Conservation (phyloP, 441 rosid genomes). For the Melastoma candidum region DNA sequence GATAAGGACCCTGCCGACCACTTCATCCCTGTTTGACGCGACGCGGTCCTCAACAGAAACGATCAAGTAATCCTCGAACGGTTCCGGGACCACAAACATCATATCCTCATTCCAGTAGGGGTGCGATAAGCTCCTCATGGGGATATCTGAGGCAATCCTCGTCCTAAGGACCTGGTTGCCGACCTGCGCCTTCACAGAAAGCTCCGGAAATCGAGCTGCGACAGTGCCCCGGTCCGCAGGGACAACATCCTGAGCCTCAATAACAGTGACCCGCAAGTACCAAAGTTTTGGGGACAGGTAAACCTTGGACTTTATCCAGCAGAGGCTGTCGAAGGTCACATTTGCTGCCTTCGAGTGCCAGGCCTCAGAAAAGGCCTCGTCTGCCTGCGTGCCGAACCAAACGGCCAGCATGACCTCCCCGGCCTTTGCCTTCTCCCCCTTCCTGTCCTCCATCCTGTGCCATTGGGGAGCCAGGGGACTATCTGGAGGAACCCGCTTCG, state of each 20-base stretch:
- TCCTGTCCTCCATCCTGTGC: constrained; percentile 36
- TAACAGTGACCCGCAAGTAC: constrained; percentile 39
- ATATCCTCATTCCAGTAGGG: constrained; percentile 48
- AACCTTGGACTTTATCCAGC: constrained; percentile 37
- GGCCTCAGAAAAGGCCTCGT: constrained; percentile 41
- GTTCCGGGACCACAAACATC: constrained; percentile 44
- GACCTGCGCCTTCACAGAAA: constrained; percentile 30
- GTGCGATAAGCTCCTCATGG: constrained; percentile 26
- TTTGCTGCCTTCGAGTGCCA: constrained; percentile 47
- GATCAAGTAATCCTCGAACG: constrained; percentile 39
- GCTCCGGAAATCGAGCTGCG: constrained; percentile 28
- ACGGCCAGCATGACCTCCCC: constrained; percentile 41
- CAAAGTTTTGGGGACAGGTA: constrained; percentile 51
- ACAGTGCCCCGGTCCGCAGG: constrained; percentile 25
- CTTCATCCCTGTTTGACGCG: constrained; percentile 27
- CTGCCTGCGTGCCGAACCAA: constrained; percentile 55
- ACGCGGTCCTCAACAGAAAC: constrained; percentile 32
- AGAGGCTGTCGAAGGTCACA: constrained; percentile 31
- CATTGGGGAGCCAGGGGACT: constrained; percentile 50
- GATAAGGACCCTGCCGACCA: constrained; percentile 30
- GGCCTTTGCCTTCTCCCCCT: constrained; percentile 20
- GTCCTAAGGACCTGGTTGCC: constrained; percentile 38
- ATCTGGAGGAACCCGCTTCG: constrained; percentile 42
- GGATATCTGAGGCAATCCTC: constrained; percentile 16
- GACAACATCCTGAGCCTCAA: constrained; percentile 43